A percentile compares a stretch with the other conserved stretches of the same genome.
Evolutionary conservation across 2,329 filamentous ascomycete genomes (phyloP).

Genomic region (Trichoderma endophyticum): DNA sequence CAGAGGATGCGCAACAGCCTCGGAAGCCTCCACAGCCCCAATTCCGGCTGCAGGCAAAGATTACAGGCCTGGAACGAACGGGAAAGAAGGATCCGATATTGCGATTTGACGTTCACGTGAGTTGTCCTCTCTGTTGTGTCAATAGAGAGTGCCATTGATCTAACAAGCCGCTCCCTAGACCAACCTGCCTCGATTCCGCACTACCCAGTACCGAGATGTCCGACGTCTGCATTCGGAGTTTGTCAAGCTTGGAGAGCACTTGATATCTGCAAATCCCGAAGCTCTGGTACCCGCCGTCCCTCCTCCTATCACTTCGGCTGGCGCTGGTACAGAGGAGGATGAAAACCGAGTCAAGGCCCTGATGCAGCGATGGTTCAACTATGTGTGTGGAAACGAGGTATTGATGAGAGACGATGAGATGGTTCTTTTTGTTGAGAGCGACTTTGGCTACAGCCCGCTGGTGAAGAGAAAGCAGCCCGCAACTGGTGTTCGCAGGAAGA

Average conservation of each 20-base stretch:
- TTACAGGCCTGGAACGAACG: slow-evolving; percentile 86
- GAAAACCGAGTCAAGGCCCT: slow-evolving; percentile 83
- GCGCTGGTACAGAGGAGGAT: slow-evolving; percentile 93
- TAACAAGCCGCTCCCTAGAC: slow-evolving; percentile 56
- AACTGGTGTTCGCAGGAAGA: slow-evolving; percentile 89
- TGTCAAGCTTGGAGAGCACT: slow-evolving; percentile 88
- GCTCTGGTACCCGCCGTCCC: slow-evolving; percentile 91
- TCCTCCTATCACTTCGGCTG: slow-evolving; percentile 89
- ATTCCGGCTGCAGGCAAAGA: slow-evolving; percentile 89
- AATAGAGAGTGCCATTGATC: not conserved
- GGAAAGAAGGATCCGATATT: slow-evolving; percentile 95
- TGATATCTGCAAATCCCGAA: slow-evolving; percentile 97
- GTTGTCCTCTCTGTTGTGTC: slow-evolving; percentile 5
- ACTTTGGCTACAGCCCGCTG: slow-evolving; percentile 96
- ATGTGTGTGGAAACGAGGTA: slow-evolving; percentile 86
- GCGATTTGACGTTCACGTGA: slow-evolving; percentile 93
- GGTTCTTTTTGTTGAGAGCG: slow-evolving; percentile 97
- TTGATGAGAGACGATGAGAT: slow-evolving; percentile 96
- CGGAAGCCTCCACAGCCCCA: slow-evolving; percentile 61
- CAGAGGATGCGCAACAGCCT: slow-evolving; percentile 45
- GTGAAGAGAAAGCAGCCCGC: slow-evolving; percentile 95
- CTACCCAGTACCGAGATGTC: slow-evolving; percentile 96
- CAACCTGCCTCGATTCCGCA: slow-evolving; percentile 96
- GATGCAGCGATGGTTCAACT: slow-evolving; percentile 93
- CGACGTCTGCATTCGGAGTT: slow-evolving; percentile 95